phyloP scores from a whole-genome alignment of 495 filamentous ascomycete genomes.

The Penicillium odoratum region DNA sequence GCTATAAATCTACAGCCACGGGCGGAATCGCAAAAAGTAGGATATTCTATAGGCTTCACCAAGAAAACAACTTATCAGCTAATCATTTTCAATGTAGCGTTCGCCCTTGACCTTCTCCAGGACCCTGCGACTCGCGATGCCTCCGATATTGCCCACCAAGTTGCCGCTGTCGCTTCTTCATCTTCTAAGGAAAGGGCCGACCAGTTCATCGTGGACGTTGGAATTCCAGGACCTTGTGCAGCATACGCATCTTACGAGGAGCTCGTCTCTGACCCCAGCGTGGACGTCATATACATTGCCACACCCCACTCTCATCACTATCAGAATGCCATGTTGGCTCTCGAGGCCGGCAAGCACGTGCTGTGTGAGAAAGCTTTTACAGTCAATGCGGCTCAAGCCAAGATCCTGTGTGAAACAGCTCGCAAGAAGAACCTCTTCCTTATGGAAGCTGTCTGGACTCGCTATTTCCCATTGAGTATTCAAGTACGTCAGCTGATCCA shows the following conservation, averaged over 20 bases:
- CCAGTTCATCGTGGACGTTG: constrained; percentile 68
- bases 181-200: constrained; percentile 65
- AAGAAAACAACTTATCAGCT: neutral
- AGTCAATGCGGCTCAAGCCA: constrained; percentile 79
- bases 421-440: constrained; percentile 81
- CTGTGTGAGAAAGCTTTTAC: constrained; percentile 95
- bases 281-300: constrained; percentile 91
- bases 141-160: constrained; percentile 72
- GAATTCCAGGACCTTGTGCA: constrained; percentile 62
- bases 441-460: constrained; percentile 97
- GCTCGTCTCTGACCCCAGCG: constrained; percentile 70
- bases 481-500: constrained; percentile 71
- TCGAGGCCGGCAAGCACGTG: constrained; percentile 84
- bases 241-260: constrained; percentile 81
- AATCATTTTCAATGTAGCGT: constrained; percentile 45
- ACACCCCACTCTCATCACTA: constrained; percentile 97
- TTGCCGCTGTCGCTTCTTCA: constrained; percentile 82
- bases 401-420: constrained; percentile 71
- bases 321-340: constrained; percentile 79
- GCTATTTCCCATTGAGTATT: constrained; percentile 81
- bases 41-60: constrained; percentile 16
- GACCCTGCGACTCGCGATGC: constrained; percentile 72
- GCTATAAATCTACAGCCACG: constrained; percentile 53
- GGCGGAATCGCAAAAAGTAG: constrained; percentile 75
- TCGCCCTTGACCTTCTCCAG: constrained; percentile 79